These are phyloP conservation scores for Kodamaea hsintzibuensis DNA, from an alignment of 805 yeast species.

Conservation along the genomic window DNA sequence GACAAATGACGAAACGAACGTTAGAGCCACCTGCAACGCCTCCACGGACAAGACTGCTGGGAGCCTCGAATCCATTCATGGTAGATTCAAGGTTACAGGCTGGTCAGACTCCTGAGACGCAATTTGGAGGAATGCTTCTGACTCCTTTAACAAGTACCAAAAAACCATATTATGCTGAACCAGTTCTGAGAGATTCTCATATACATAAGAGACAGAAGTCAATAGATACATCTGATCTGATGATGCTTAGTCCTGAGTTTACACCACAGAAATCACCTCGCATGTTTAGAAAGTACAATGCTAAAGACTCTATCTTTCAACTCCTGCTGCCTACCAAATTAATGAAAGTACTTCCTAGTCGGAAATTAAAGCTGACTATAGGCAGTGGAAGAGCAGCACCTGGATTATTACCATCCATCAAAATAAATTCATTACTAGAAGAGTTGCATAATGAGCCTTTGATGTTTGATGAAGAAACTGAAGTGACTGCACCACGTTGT, in stretches of 20 bases:
- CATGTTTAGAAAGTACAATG: background rate
- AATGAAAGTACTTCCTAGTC: constrained; percentile 7
- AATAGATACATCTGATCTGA: background rate
- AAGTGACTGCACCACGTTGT: background rate
- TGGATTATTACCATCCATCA: constrained; percentile 10
- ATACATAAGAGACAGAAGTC: constrained; percentile 11
- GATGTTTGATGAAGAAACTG: background rate
- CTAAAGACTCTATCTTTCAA: constrained; percentile 10
- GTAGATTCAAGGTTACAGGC: background rate
- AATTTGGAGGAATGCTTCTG: constrained; percentile 8
- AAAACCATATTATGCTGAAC: constrained; percentile 2
- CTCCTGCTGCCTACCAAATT: constrained; percentile 6
- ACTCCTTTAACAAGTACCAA: constrained; percentile 6
- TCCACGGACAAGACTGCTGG: constrained; percentile 8
- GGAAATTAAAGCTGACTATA: constrained; percentile 13
- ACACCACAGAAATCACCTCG: constrained; percentile 12
- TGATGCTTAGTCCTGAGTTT: constrained; percentile 11
- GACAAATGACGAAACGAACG: constrained; percentile 5
- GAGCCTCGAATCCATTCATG: background rate
- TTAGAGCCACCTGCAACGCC: constrained; percentile 12
- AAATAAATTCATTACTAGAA: constrained; percentile 8
- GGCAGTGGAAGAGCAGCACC: constrained; percentile 11
- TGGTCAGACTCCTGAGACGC: constrained; percentile 6
- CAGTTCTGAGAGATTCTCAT: background rate
- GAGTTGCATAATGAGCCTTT: background rate